Evolutionary conservation across 2,329 filamentous ascomycete genomes (phyloP).

Genomic region (Pseudogymnoascus sp.): DNA sequence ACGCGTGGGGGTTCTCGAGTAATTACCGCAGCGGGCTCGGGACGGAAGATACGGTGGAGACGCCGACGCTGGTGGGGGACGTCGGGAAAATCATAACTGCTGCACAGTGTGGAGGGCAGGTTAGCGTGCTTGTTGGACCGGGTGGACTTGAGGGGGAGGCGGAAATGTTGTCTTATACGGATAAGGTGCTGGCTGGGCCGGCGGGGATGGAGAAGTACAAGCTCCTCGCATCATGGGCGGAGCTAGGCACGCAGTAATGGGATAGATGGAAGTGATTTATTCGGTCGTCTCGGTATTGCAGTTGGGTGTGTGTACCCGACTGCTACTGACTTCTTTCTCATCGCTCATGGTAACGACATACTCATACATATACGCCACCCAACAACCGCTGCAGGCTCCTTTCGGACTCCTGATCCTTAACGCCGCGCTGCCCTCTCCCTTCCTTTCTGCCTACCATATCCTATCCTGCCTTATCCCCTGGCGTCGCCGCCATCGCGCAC

Average conservation of each 20-base stretch:
- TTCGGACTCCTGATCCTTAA: neutral
- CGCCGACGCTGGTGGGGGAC: constrained; percentile 69
- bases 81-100: constrained; percentile 63
- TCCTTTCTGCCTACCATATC: neutral
- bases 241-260: neutral
- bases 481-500: neutral
- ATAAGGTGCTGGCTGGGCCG: neutral
- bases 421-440: neutral
- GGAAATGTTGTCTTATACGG: too few species aligned
- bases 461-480: neutral
- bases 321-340: neutral
- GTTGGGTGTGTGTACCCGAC: neutral
- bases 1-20: constrained; percentile 70
- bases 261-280: neutral
- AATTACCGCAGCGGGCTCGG: constrained; percentile 76
- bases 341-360: constrained; percentile 5
- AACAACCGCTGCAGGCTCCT: neutral
- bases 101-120: constrained; percentile 82
- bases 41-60: constrained; percentile 64
- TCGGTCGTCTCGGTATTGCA: neutral
- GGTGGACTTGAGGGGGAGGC: neutral
- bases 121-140: constrained; percentile 50
- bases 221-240: neutral
- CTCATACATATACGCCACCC: constrained; percentile 5
- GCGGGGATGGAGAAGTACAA: neutral